phyloP scores from a whole-genome alignment of 2,329 filamentous ascomycete species.

The Daldinia eschscholtzii region DNA sequence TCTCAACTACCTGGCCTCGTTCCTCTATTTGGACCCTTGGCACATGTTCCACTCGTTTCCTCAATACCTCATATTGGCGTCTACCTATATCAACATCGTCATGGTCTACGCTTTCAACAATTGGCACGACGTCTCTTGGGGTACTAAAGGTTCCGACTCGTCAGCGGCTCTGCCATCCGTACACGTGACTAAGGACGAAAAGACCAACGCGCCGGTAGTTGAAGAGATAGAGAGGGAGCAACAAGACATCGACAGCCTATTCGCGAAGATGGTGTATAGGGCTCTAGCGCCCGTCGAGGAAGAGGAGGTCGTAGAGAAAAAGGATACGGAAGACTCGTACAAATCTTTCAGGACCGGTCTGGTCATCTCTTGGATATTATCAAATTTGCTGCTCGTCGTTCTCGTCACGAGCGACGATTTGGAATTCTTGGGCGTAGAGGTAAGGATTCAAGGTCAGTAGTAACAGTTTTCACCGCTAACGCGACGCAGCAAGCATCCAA shows the following conservation, averaged over 20 bases:
- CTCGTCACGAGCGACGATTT: conserved; percentile 91
- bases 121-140: conserved; percentile 99
- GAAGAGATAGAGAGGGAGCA: conserved; percentile 97
- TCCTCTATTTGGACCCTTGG: conserved; percentile 98
- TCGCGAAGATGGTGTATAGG: conserved; percentile 94
- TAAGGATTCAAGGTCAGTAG: conserved; percentile 66
- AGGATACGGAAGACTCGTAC: conserved; percentile 96
- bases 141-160: conserved; percentile 98
- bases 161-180: conserved; percentile 92
- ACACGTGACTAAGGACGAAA: conserved; percentile 85
- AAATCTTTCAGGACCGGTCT: conserved; percentile 98
- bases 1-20: conserved; percentile 95
- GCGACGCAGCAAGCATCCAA: not conserved
- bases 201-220: conserved; percentile 85
- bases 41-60: conserved; percentile 99
- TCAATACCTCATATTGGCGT: conserved; percentile 91
- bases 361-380: conserved; percentile 94
- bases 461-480: not conserved
- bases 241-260: conserved; percentile 97
- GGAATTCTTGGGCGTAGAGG: conserved; percentile 84
- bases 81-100: conserved; percentile 98
- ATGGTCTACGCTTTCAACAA: conserved; percentile 99
- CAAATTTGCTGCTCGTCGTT: conserved; percentile 87
- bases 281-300: conserved; percentile 86
- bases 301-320: conserved; percentile 81